Conservation (phyloP, 2,329 filamentous ascomycete genomes). For the Bertia moriformis region DNA sequence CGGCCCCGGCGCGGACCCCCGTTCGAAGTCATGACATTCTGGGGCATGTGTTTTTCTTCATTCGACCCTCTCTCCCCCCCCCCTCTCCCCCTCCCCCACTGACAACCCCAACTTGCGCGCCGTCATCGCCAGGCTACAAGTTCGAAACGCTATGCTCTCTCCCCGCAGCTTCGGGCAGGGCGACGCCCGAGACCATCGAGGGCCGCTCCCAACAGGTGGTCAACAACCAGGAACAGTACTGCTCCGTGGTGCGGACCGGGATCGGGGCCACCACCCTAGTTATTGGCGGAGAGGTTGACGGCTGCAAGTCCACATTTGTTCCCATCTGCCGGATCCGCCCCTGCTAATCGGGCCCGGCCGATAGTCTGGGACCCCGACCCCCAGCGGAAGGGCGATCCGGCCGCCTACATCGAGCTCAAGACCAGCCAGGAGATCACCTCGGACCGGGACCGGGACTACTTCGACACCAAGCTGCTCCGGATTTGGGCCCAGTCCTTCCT, state of each 20-base stretch:
- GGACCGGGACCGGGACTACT: constrained; percentile 56
- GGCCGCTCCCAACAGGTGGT: constrained; percentile 55
- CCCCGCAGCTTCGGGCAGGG: constrained; percentile 59
- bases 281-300: constrained; percentile 91
- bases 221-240: constrained; percentile 88
- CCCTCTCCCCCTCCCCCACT: too few relatives aligned
- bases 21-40: constrained; percentile 77
- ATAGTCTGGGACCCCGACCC: constrained; percentile 76
- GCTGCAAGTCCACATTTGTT: constrained; percentile 34
- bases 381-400: constrained; percentile 45
- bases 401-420: constrained; percentile 91
- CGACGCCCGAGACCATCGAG: constrained; percentile 65
- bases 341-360: too few relatives aligned
- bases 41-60: constrained; percentile 62
- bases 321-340: too few relatives aligned
- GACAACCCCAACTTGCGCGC: too few relatives aligned
- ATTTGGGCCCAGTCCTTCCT: constrained; percentile 96
- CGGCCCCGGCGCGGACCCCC: constrained; percentile 28
- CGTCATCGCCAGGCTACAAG: constrained; percentile 89
- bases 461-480: constrained; percentile 80
- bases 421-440: constrained; percentile 60
- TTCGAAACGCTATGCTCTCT: constrained; percentile 79
- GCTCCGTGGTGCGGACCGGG: constrained; percentile 78
- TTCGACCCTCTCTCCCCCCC: too few relatives aligned
- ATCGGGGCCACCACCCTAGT: constrained; percentile 64